These are phyloP conservation scores for Amyloporia xantha DNA, from an alignment of 768 basidiomycete genomes.

Conservation along the genomic window DNA sequence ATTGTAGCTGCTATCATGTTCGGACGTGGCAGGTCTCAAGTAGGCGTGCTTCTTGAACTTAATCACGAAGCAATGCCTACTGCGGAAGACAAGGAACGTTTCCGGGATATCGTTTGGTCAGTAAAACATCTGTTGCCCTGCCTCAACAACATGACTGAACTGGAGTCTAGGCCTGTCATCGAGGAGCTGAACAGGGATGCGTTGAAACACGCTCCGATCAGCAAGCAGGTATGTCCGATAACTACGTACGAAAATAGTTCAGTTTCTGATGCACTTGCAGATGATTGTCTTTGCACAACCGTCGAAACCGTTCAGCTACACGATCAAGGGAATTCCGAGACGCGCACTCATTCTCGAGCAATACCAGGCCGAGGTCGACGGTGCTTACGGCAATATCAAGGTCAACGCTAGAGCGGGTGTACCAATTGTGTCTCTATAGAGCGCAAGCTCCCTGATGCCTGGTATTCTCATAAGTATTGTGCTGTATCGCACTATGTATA, in stretches of 20 bases:
- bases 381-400: conserved; percentile 28
- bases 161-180: conserved; percentile 21
- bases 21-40: conserved; percentile 33
- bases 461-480: too few species aligned
- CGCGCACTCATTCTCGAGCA: conserved; percentile 20
- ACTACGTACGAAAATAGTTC: too few species aligned
- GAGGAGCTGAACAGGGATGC: conserved; percentile 35
- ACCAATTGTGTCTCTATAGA: too few species aligned
- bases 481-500: too few species aligned
- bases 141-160: not conserved
- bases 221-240: conserved; percentile 46
- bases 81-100: conserved; percentile 24
- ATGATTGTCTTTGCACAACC: conserved; percentile 28
- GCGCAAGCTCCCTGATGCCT: too few species aligned
- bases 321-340: conserved; percentile 27
- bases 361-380: conserved; percentile 37
- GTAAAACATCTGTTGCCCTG: not conserved
- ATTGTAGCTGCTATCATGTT: conserved; percentile 31
- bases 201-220: conserved; percentile 37
- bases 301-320: conserved; percentile 26
- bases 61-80: conserved; percentile 24
- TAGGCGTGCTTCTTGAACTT: conserved; percentile 35
- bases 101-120: conserved; percentile 31
- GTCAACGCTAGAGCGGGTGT: too few species aligned
- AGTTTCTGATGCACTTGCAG: conserved; percentile 11